Evolutionary conservation across 2,329 filamentous ascomycete genomes (phyloP).

Genomic region (Pseudogymnoascus sp.): DNA sequence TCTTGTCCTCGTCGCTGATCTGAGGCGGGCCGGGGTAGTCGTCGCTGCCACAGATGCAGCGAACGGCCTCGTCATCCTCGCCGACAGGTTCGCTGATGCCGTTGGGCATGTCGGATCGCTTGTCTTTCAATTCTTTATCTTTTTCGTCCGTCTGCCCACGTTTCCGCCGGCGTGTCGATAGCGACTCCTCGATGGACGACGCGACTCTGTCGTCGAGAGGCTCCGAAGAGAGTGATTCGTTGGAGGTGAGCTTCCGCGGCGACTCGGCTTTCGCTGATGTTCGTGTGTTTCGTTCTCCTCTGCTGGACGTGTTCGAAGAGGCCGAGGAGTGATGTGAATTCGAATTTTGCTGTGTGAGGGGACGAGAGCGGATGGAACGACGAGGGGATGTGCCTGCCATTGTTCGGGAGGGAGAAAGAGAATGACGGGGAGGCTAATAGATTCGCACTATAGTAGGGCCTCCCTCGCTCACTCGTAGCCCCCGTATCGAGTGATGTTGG

Average conservation of each 20-base stretch:
- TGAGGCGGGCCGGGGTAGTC: slow-evolving; percentile 81
- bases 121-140: slow-evolving; percentile 38
- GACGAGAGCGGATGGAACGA: slow-evolving; percentile 85
- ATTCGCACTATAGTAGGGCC: slow-evolving; percentile 1
- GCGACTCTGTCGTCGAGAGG: slow-evolving; percentile 51
- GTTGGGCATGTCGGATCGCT: slow-evolving; percentile 44
- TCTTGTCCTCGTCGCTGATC: slow-evolving; percentile 46
- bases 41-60: slow-evolving; percentile 88
- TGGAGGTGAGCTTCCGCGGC: slow-evolving; percentile 65
- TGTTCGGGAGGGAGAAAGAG: slow-evolving; percentile 6
- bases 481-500: slow-evolving; percentile 4
- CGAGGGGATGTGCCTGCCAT: slow-evolving; percentile 59
- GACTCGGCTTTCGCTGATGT: slow-evolving; percentile 65
- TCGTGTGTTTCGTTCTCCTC: slow-evolving; percentile 65
- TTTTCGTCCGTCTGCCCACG: slow-evolving; percentile 47
- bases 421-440: slow-evolving; percentile 5
- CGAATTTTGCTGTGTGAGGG: slow-evolving; percentile 58
- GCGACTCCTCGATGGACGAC: slow-evolving; percentile 48
- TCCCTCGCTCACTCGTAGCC: not conserved
- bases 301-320: slow-evolving; percentile 67
- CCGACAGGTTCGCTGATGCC: slow-evolving; percentile 55
- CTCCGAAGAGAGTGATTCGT: slow-evolving; percentile 63
- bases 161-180: slow-evolving; percentile 68
- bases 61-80: slow-evolving; percentile 86
- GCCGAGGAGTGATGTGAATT: slow-evolving; percentile 70